Evolutionary conservation across 441 rosid species (phyloP).

Genomic region (Macaranga tanarius): DNA sequence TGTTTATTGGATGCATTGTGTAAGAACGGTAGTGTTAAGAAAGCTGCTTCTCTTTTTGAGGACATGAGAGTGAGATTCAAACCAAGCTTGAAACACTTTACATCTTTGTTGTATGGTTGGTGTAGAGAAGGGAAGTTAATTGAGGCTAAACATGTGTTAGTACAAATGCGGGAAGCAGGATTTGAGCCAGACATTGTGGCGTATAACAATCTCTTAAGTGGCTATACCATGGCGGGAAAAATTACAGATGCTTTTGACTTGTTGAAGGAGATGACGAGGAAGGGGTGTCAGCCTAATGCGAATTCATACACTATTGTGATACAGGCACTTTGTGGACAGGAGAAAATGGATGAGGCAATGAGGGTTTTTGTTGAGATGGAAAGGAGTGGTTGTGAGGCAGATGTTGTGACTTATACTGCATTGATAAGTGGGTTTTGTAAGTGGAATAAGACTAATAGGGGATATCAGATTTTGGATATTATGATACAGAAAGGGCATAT

Average conservation of each 20-base stretch:
- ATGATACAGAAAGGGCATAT: constrained; percentile 55
- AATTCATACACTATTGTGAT: constrained; percentile 79
- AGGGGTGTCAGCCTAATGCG: constrained; percentile 66
- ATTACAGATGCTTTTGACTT: constrained; percentile 76
- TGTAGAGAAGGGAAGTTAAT: constrained; percentile 79
- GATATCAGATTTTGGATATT: constrained; percentile 56
- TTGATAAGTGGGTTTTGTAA: constrained; percentile 84
- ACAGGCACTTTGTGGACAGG: constrained; percentile 64
- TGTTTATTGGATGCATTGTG: constrained; percentile 80
- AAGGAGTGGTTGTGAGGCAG: constrained; percentile 67
- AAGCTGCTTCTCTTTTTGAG: constrained; percentile 74
- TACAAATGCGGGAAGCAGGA: constrained; percentile 80
- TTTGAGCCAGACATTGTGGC: constrained; percentile 80
- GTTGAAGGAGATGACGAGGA: constrained; percentile 72
- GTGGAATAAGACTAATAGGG: constrained; percentile 61
- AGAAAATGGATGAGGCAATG: constrained; percentile 81
- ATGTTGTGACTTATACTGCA: constrained; percentile 64
- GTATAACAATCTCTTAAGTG: constrained; percentile 74
- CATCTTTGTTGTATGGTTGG: constrained; percentile 88
- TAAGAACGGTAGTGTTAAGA: constrained; percentile 77
- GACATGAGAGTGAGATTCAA: constrained; percentile 59
- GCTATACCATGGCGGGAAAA: constrained; percentile 64
- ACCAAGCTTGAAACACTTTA: constrained; percentile 63
- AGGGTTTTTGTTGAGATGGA: constrained; percentile 73
- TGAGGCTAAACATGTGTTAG: constrained; percentile 78